Evolutionary conservation across 208 protist genomes (phyloP), one percentile per base, ranked within the genome.

Genomic region (Crithidia bombi): DNA sequence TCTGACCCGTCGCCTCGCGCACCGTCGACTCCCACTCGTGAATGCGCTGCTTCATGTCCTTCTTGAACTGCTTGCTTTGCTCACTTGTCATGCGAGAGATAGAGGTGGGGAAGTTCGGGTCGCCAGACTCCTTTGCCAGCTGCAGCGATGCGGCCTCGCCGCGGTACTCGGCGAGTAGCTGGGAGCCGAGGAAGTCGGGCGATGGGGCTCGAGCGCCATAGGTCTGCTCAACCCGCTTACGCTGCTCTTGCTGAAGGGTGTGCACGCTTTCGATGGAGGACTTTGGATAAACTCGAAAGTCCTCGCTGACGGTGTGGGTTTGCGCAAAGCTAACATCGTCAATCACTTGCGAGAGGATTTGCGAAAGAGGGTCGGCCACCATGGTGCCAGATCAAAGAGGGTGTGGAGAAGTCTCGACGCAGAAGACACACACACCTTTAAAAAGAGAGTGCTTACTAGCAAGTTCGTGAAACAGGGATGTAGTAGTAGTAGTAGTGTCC

Each of bases 1-100:
- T 68, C 58, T 89, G 85, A 10, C 86, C 87, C 3, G 70, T 88
- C 15, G 81, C 88, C 33, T 92, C 80, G 10, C 84, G 73, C 63
- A 93, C 80, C 17, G 83, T 71, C 19, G 78, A 79, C 73, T 95
- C 90, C 88, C 90, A 95, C 76, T 95, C 90, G 63, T 95, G 90
- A 68, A 95, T 93, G 56, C 86, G 87, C 69, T 90, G 83, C 64
- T 95, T 95, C 86, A 95, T 91, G 55, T 90, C 83, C 70, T 84
- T 90, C 77, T 95, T 95, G 57, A 95, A 92, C 28, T 74, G 56
- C 50, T 80, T 75, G 71, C 83, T 87, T 78, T 93, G 75, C 32
- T 69, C 67, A 50, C 79, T 75, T 21, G 86, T 81, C 83, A 95
- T 86, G 50, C 58, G 38, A 15, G 69, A 77, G 17, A 90, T 73